These are phyloP conservation scores for Corchorus olitorius DNA, from an alignment of 345 rosid species.

Conservation along the genomic window DNA sequence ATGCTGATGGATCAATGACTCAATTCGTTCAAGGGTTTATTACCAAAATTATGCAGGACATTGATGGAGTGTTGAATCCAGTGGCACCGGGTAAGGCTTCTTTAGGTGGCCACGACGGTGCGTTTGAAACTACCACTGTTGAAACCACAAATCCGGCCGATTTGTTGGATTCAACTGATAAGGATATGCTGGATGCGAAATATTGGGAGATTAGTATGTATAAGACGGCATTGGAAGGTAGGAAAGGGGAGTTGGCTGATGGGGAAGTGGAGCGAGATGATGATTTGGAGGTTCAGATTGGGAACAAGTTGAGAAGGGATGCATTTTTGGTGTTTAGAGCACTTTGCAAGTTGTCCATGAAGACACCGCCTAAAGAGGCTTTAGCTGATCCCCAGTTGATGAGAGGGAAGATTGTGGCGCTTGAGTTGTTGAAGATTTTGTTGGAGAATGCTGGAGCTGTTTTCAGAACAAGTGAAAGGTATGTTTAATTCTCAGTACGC, in stretches of 20 bases:
- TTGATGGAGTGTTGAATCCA: slow-evolving; percentile 51
- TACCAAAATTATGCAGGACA: slow-evolving; percentile 59
- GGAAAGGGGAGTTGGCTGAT: slow-evolving; percentile 95
- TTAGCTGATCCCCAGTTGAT: slow-evolving; percentile 83
- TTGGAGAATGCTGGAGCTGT: slow-evolving; percentile 99
- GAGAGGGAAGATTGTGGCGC: slow-evolving; percentile 97
- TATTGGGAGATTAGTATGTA: slow-evolving; percentile 99
- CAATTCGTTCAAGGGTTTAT: slow-evolving; percentile 55
- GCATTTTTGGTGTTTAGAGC: slow-evolving; percentile 99
- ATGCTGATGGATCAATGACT: slow-evolving; percentile 26
- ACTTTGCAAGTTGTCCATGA: slow-evolving; percentile 97
- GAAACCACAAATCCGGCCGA: slow-evolving; percentile 72
- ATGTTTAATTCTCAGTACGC: slow-evolving; percentile 13
- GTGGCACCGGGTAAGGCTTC: slow-evolving; percentile 35
- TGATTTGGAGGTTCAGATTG: slow-evolving; percentile 96
- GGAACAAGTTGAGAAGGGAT: slow-evolving; percentile 96
- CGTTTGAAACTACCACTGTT: slow-evolving; percentile 69
- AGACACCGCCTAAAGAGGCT: slow-evolving; percentile 97
- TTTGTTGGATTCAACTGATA: slow-evolving; percentile 61
- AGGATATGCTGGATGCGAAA: slow-evolving; percentile 82
- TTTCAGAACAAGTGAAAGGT: slow-evolving; percentile 99
- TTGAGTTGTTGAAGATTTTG: slow-evolving; percentile 93
- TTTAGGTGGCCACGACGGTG: slow-evolving; percentile 54
- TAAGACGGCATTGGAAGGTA: slow-evolving; percentile 94
- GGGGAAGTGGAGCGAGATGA: slow-evolving; percentile 92